These are phyloP conservation scores for Russula vinacea DNA, from an alignment of 768 basidiomycete species.

Conservation along the genomic window DNA sequence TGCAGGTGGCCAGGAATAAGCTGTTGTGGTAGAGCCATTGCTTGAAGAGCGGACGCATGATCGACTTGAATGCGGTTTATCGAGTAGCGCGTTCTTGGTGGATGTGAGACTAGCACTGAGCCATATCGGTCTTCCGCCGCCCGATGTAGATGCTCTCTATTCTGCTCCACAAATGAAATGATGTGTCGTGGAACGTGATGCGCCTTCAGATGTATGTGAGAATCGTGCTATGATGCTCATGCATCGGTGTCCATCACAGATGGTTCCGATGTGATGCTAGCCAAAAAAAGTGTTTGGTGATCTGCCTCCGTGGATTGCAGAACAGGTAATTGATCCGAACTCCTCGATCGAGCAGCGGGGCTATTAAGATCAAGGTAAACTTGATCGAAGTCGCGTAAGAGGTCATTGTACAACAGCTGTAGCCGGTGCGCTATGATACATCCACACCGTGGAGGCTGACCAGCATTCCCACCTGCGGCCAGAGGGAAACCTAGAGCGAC, in stretches of 20 bases:
- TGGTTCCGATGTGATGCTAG: slow-evolving; percentile 5
- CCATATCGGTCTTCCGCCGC: slow-evolving; percentile 20
- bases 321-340: background rate
- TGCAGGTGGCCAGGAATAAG: slow-evolving; percentile 2
- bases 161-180: slow-evolving; percentile 18
- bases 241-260: background rate
- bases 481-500: slow-evolving; percentile 15
- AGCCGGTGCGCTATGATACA: slow-evolving; percentile 11
- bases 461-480: background rate
- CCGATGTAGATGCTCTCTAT: slow-evolving; percentile 21
- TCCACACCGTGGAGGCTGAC: slow-evolving; percentile 11
- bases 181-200: slow-evolving; percentile 18
- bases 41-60: slow-evolving; percentile 6
- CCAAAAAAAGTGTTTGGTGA: slow-evolving; percentile 20
- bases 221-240: slow-evolving; percentile 26
- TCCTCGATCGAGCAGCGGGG: background rate
- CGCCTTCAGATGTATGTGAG: slow-evolving; percentile 23
- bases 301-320: slow-evolving; percentile 22
- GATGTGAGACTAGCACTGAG: slow-evolving; percentile 18
- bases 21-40: slow-evolving; percentile 2
- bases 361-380: slow-evolving; percentile 4
- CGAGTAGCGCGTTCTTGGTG: slow-evolving; percentile 10
- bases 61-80: slow-evolving; percentile 18
- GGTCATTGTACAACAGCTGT: slow-evolving; percentile 11
- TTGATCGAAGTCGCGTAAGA: slow-evolving; percentile 18